Conservation (phyloP, 805 yeast genomes). For the Saturnispora mendoncae region DNA sequence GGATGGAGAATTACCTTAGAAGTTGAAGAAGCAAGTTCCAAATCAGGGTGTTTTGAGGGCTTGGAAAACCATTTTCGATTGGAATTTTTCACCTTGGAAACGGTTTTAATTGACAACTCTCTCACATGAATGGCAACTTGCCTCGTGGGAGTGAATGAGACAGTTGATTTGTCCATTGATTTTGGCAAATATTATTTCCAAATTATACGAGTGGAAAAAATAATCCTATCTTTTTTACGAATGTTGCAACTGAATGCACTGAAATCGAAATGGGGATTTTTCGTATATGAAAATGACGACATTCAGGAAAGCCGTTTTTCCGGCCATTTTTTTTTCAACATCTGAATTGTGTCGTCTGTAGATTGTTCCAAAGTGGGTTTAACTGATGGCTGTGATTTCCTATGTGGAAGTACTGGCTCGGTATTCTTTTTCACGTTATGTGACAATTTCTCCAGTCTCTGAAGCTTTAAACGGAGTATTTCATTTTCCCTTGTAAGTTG, state of each 20-base stretch:
- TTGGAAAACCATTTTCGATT: not conserved
- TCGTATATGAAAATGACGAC: too few relatives aligned
- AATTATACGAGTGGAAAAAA: too few relatives aligned
- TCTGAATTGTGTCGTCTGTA: constrained; percentile 10
- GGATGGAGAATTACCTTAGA: constrained; percentile 36
- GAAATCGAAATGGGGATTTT: not conserved
- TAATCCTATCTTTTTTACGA: not conserved
- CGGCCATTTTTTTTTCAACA: constrained; percentile 9
- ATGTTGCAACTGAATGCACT: not conserved
- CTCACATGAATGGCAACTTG: constrained; percentile 22
- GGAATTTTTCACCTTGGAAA: not conserved
- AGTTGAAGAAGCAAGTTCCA: constrained; percentile 13
- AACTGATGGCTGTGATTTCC: not conserved
- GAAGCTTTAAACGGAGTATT: not conserved
- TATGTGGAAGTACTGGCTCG: too few relatives aligned
- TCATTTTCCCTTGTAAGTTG: not conserved
- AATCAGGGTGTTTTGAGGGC: constrained; percentile 9
- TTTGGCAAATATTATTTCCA: too few relatives aligned
- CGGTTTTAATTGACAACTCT: constrained; percentile 20
- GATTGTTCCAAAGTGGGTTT: not conserved
- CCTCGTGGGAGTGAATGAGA: constrained; percentile 23
- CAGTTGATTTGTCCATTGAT: too few relatives aligned
- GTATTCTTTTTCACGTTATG: too few relatives aligned
- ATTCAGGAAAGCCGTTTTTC: constrained; percentile 1
- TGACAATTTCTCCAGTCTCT: not conserved